Base-by-base conservation (phyloP, 768 basidiomycete genomes). In the Mrakia frigida region DNA sequence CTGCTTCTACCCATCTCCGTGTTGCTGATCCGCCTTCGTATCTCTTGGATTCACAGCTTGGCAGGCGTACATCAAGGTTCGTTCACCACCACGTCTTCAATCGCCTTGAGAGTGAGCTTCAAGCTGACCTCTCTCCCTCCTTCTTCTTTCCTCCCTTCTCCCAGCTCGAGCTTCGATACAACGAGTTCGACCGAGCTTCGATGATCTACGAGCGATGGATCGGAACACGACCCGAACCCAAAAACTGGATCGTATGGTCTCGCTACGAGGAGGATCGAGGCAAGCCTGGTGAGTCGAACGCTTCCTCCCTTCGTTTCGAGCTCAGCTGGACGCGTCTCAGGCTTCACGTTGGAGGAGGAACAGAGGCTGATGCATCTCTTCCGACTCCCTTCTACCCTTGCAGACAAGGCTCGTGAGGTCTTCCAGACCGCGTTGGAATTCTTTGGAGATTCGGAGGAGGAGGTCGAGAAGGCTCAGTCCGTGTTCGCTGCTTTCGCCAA, bases 41-140 rank as follows among this genome's bases (percentile, higher is more conserved):
- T 63, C 31, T 43, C 5, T 39, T 69, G 3, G n/a, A 39, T 31
- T 11, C 25, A 41, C 65, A 86, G 94, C 96, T 4, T 99, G 96
- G 96, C 92, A 94, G 82, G 93, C 94, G n/a, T 98, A 96, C 84
- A 92, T 98, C 87, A 98, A 99, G 85, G 87, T 98, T 83, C 25
- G 70, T 28, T 3, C 14, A 25, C 6, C 39, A 2, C 4, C 31
- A 21, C 33, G 14, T 68, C 35, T 23, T 67, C 10, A 25, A 23
- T 7, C 65, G 11, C 37, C 25, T 31, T 14, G 21, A 14, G 46
- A 50, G 4, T 39, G 39, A 41, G 21, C 35, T n/a, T 28, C 28
- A 46, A 50, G 31, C 43, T 50, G 50, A 70, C 46, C 46, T 46
- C 18, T 11, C 6, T 59, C 53, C 35, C 33, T 56, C 33, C 23